Evolutionary conservation across 768 basidiomycete genomes (phyloP), one percentile per base, ranked within the genome.

Genomic region (Pleurotus tuoliensis): DNA sequence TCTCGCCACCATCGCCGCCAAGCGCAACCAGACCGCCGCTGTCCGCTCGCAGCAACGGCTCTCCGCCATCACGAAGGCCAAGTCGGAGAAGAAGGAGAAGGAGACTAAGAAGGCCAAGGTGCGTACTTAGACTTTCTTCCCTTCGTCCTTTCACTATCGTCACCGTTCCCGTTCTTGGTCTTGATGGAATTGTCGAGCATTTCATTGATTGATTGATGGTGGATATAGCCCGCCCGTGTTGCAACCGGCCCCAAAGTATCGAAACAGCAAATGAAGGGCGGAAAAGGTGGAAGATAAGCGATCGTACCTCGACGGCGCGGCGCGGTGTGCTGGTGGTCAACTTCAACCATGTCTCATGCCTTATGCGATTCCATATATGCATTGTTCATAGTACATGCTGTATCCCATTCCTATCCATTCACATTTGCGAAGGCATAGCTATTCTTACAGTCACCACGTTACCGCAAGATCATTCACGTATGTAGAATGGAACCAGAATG

Each of bases 71-170:
- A 75, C 85, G 60, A 96, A 96, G 77, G 94, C 94, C 38, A 98
- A 98, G 84, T 81, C 85, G 22, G 94, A 94, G 80, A 98, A 96
- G 88, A 93, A 94, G 82, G 93, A 87, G 56, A 95, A 94, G 82
- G 93, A 95, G 81, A 76, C 78, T 53, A 93, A 92, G 84, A 97
- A 93, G 82, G 75, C 81, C 57, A 91, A 90, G 84, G 88, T 90
- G 27, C 45, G 79, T 73, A 55, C 18, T 18, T 3, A 30, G 15
- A 11, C 30, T 34, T 11, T 34, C 9, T 58, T 44, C 30, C 16
- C n/a, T 5, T 38, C 47, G 9, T 63, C 54, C 39, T 47, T 16
- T 30, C 13, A 48, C 9, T 13, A 15, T 57, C 37, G 20, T 49
- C 59, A 15, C 30, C 11, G 11, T 11, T 34, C 30, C 7, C 7